phyloP scores from a whole-genome alignment of 163 green algal genomes.

The Volvox carteri region DNA sequence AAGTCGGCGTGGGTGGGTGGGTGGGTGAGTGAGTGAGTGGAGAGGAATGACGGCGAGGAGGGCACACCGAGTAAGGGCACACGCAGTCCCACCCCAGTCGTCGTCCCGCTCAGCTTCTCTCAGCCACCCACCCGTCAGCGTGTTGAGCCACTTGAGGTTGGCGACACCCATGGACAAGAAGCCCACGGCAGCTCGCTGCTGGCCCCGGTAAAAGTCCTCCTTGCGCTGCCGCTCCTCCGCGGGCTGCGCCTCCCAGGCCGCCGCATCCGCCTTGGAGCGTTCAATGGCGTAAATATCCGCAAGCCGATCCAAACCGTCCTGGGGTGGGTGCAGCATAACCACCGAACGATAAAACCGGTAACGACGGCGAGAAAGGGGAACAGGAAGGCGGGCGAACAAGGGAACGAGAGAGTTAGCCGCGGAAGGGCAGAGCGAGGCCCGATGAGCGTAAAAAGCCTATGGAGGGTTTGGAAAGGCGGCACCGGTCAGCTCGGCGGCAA shows the following conservation, averaged over 20 bases:
- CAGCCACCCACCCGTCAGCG: constrained; percentile 61
- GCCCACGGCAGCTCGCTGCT: constrained; percentile 71
- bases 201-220: constrained; percentile 70
- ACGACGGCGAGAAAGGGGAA: background rate
- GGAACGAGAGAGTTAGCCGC: no score
- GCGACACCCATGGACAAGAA: constrained; percentile 82
- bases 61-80: no score
- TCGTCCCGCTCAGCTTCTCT: no score
- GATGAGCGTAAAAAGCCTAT: no score
- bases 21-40: no score
- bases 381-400: background rate
- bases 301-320: constrained; percentile 83
- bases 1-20: no score
- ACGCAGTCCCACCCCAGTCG: no score
- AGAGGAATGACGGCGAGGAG: no score
- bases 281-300: constrained; percentile 80
- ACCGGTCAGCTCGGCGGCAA: no score
- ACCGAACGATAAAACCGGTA: no score
- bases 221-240: constrained; percentile 73
- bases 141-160: constrained; percentile 77
- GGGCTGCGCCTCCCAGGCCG: constrained; percentile 69
- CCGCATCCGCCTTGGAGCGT: constrained; percentile 64
- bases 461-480: no score
- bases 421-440: no score
- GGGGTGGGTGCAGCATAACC: background rate